Conservation (phyloP, 345 rosid species). For the Arabis hirsuta region DNA sequence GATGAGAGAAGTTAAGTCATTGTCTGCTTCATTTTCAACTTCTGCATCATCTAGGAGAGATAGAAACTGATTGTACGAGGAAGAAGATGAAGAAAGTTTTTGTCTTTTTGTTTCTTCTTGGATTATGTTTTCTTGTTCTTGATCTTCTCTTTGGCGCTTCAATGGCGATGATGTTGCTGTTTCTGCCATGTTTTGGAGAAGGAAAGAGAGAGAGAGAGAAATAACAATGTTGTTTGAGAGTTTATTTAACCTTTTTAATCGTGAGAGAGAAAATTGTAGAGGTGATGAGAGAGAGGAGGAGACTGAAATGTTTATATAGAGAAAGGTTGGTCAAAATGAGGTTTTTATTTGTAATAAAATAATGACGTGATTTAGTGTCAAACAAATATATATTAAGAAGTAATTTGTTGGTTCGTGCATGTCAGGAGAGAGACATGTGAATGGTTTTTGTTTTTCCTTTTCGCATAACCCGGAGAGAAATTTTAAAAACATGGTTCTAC, state of each 20-base stretch:
- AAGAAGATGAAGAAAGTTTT: slow-evolving; percentile 41
- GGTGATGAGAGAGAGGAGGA: slow-evolving; percentile 56
- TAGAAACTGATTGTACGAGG: slow-evolving; percentile 48
- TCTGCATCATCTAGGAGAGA: slow-evolving; percentile 60
- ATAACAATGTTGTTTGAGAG: background rate
- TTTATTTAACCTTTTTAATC: background rate
- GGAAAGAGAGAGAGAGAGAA: background rate
- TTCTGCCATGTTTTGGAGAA: slow-evolving; percentile 53
- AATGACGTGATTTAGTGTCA: slow-evolving; percentile 30
- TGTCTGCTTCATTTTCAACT: slow-evolving; percentile 52
- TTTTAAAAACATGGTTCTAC: slow-evolving; percentile 18
- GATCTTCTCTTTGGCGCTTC: slow-evolving; percentile 70
- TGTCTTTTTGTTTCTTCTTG: slow-evolving; percentile 54
- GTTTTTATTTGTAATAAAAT: background rate
- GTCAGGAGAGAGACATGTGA: slow-evolving; percentile 42
- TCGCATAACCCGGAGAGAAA: slow-evolving; percentile 35
- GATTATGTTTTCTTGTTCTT: slow-evolving; percentile 40
- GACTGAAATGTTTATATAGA: slow-evolving; percentile 59
- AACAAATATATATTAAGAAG: slow-evolving; percentile 29
- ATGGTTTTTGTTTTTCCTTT: slow-evolving; percentile 28
- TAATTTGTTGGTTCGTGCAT: slow-evolving; percentile 42
- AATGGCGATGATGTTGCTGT: slow-evolving; percentile 31
- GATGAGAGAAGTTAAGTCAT: slow-evolving; percentile 60
- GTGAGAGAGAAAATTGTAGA: slow-evolving; percentile 4
- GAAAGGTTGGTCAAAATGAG: slow-evolving; percentile 52